phyloP scores from a whole-genome alignment of 2,329 filamentous ascomycete genomes.

The Colletotrichum tamarilloi region DNA sequence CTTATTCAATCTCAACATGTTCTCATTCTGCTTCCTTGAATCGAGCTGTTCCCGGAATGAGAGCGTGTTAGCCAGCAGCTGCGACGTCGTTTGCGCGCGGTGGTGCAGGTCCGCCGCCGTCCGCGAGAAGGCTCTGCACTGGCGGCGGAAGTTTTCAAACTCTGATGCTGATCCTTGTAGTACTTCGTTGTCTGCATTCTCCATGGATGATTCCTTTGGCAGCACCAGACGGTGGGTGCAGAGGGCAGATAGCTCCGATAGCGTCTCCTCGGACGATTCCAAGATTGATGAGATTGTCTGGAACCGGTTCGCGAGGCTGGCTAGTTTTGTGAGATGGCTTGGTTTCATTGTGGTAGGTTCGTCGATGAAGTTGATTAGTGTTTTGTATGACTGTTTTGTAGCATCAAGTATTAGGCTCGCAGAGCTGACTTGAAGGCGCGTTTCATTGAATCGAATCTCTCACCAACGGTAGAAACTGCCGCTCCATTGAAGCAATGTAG shows the following conservation, averaged over 20 bases:
- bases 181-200: background rate
- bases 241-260: background rate
- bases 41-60: slow-evolving; percentile 44
- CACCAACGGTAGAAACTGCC: background rate
- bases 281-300: background rate
- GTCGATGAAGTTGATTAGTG: background rate
- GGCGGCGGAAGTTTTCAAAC: slow-evolving; percentile 33
- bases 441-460: background rate
- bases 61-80: slow-evolving; percentile 42
- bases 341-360: background rate
- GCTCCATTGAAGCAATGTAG: background rate
- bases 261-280: background rate
- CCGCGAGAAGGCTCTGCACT: slow-evolving; percentile 36
- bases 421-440: too few species aligned
- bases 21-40: slow-evolving; percentile 45
- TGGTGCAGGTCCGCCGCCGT: slow-evolving; percentile 40
- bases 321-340: background rate
- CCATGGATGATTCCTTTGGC: background rate
- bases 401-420: too few species aligned
- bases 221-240: background rate
- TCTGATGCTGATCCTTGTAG: background rate
- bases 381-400: background rate
- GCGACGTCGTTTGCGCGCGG: slow-evolving; percentile 40
- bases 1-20: slow-evolving; percentile 45
- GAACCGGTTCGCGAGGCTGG: background rate